A percentile compares a stretch with the other conserved stretches of the same genome.
Conservation (phyloP, 2,329 filamentous ascomycete genomes). For the Fusarium napiforme region DNA sequence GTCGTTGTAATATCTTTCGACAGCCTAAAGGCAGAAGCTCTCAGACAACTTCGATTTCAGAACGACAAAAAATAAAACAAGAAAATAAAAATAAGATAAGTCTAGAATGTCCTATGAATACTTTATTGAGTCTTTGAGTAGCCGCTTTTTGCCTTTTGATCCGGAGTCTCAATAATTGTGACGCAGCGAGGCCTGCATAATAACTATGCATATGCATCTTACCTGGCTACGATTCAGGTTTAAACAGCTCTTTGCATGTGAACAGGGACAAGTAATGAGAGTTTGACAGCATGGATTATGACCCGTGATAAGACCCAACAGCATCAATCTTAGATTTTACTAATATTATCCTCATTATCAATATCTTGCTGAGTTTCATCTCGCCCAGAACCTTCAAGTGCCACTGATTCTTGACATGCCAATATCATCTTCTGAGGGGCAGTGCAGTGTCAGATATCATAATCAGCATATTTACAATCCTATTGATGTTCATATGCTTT, state of each 20-base stretch:
- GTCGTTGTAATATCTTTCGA: not conserved
- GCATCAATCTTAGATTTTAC: not conserved
- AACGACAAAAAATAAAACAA: not conserved
- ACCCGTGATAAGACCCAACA: conserved; percentile 5
- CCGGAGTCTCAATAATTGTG: not conserved
- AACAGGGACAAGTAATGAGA: conserved; percentile 1
- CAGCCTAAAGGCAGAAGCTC: not conserved
- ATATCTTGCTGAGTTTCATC: not conserved
- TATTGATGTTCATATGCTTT: not conserved
- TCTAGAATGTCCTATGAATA: not conserved
- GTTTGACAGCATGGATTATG: not conserved
- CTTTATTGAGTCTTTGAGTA: not conserved
- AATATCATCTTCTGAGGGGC: not conserved
- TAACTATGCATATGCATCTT: not conserved
- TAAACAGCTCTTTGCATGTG: not conserved
- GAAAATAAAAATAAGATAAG: not conserved
- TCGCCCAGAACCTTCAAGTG: not conserved
- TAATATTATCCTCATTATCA: conserved; percentile 20
- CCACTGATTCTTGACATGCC: not conserved
- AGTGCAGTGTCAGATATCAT: not conserved
- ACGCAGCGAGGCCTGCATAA: not conserved
- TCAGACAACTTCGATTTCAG: not conserved
- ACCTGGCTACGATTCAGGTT: not conserved
- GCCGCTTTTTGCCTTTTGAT: too few species aligned
- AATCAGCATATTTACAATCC: not conserved